Evolutionary conservation across 805 yeast species (phyloP).

Genomic region (Scheffersomyces amazonensis): DNA sequence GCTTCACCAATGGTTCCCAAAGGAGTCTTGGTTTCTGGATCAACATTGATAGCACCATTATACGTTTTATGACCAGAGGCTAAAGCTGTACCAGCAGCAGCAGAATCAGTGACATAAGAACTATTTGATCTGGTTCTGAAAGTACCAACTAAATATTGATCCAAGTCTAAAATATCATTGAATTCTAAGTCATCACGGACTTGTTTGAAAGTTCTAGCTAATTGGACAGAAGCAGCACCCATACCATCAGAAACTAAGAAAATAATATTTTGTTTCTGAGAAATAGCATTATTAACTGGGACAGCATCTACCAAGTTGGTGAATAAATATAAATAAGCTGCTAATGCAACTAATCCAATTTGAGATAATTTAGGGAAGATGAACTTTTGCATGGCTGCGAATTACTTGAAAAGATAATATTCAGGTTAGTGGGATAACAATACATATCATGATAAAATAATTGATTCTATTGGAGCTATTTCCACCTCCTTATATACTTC

Average conservation of each 20-base stretch:
- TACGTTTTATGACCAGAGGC: constrained; percentile 78
- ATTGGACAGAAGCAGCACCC: constrained; percentile 84
- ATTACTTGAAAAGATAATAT: too few relatives aligned
- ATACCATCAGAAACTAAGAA: constrained; percentile 92
- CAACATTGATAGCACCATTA: constrained; percentile 89
- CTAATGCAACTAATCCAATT: constrained; percentile 4
- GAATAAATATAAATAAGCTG: constrained; percentile 5
- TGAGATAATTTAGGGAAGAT: constrained; percentile 4
- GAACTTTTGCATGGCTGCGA: background rate
- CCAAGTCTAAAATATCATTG: constrained; percentile 59
- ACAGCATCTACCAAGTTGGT: constrained; percentile 3
- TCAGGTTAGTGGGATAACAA: too few relatives aligned
- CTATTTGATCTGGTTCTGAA: constrained; percentile 80
- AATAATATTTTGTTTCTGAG: constrained; percentile 66
- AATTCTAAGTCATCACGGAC: constrained; percentile 48
- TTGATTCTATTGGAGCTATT: too few relatives aligned
- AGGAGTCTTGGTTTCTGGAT: constrained; percentile 52
- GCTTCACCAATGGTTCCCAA: constrained; percentile 90
- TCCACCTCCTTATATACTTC: too few relatives aligned
- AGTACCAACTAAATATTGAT: constrained; percentile 71
- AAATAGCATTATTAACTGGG: constrained; percentile 4
- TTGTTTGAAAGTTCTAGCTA: constrained; percentile 75
- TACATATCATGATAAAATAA: too few relatives aligned
- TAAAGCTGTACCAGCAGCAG: constrained; percentile 96
- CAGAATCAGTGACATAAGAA: constrained; percentile 85